Conservation (phyloP, 495 filamentous ascomycete species). For the Aspergillus bertholletiae region DNA sequence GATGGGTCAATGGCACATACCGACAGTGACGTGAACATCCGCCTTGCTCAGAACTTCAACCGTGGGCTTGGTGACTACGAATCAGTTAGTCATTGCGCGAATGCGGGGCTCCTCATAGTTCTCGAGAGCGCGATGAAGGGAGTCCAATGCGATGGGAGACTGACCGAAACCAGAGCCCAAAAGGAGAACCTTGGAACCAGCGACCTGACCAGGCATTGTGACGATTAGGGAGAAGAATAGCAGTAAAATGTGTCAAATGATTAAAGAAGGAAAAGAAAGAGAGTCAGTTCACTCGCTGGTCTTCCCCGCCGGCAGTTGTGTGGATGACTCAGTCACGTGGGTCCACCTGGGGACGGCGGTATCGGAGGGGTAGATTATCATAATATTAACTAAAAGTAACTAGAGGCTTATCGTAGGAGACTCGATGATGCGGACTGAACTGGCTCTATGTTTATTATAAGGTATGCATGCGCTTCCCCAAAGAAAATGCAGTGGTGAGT, state of each 20-base stretch:
- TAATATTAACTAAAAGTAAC: no score
- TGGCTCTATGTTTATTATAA: neutral
- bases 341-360: conserved; percentile 1
- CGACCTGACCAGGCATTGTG: conserved; percentile 35
- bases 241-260: conserved; percentile 11
- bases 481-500: no score
- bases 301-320: conserved; percentile 11
- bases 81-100: conserved; percentile 7
- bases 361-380: neutral
- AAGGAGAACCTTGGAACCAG: conserved; percentile 61
- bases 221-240: conserved; percentile 14
- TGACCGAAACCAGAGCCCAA: conserved; percentile 71
- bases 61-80: conserved; percentile 68
- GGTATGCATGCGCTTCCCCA: no score
- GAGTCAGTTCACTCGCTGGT: neutral
- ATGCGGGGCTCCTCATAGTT: conserved; percentile 28
- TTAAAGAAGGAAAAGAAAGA: conserved; percentile 2
- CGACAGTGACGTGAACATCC: conserved; percentile 77
- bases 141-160: conserved; percentile 2
- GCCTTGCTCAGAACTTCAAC: conserved; percentile 72
- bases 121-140: neutral
- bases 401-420: no score
- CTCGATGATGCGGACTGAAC: neutral
- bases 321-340: conserved; percentile 21
- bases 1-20: conserved; percentile 44